phyloP scores from a whole-genome alignment of 1,139 yeast species.

The Suhomyces taliae region DNA sequence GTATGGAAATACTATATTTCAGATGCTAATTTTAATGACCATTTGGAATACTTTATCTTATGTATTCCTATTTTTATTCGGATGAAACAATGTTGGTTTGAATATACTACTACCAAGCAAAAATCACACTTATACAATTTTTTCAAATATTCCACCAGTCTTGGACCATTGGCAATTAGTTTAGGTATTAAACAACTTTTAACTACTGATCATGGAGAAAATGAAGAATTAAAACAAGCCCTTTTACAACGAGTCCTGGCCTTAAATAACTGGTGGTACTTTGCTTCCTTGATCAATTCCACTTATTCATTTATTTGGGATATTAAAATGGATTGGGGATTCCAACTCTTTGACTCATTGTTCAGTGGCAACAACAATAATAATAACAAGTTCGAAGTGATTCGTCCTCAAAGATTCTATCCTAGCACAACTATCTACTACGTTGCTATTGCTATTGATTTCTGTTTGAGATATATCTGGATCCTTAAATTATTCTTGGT shows the following conservation, averaged over 20 bases:
- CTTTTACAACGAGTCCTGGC: constrained; percentile 13
- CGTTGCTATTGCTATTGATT: constrained; percentile 52
- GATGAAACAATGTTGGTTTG: constrained; percentile 76
- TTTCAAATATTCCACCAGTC: constrained; percentile 67
- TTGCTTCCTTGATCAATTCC: constrained; percentile 61
- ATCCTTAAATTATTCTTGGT: constrained; percentile 49
- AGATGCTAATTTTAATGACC: constrained; percentile 25
- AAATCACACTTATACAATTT: constrained; percentile 69
- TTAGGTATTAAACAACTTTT: constrained; percentile 33
- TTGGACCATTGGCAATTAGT: constrained; percentile 60
- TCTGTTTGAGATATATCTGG: constrained; percentile 74
- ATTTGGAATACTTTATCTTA: constrained; percentile 50
- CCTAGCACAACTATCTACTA: constrained; percentile 29
- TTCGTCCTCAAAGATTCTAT: constrained; percentile 4
- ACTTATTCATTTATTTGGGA: constrained; percentile 87
- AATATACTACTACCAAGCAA: constrained; percentile 51
- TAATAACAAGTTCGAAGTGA: not conserved
- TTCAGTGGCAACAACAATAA: constrained; percentile 9
- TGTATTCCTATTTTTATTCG: constrained; percentile 71
- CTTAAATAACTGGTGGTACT: constrained; percentile 48
- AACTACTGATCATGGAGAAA: constrained; percentile 6
- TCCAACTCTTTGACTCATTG: constrained; percentile 49
- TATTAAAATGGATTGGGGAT: constrained; percentile 82
- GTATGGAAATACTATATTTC: constrained; percentile 34
- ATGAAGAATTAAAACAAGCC: constrained; percentile 7